phyloP scores from a whole-genome alignment of 192 early-diverging fungal genomes.

The Diversispora eburnea region DNA sequence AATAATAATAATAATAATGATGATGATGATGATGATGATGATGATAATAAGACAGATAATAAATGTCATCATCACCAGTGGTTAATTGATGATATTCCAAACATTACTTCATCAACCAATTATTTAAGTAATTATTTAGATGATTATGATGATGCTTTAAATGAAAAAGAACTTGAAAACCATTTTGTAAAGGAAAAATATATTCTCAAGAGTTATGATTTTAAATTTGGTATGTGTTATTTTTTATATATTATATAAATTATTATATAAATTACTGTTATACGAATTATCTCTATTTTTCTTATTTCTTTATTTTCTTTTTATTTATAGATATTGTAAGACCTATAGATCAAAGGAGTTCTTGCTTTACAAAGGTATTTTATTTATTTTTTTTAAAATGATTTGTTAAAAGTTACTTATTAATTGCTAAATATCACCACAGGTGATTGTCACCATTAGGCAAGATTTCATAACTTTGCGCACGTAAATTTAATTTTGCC shows the following conservation, averaged over 20 bases:
- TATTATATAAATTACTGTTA: slow-evolving; percentile 17
- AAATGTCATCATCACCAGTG: neutral
- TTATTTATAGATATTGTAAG: slow-evolving; percentile 59
- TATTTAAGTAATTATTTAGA: neutral
- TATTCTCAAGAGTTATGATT: slow-evolving; percentile 45
- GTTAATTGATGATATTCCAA: no score
- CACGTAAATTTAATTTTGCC: no score
- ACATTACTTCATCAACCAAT: no score
- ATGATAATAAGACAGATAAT: neutral
- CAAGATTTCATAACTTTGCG: no score
- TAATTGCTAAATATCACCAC: no score
- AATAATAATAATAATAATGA: slow-evolving; percentile 1
- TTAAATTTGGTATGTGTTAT: slow-evolving; percentile 43
- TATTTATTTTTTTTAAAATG: neutral
- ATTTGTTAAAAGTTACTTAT: slow-evolving; percentile 9
- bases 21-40: neutral
- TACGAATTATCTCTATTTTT: slow-evolving; percentile 7
- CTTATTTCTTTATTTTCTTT: neutral
- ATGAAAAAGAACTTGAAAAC: slow-evolving; percentile 25
- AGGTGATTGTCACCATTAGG: no score
- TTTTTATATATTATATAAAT: neutral
- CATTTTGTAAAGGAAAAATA: slow-evolving; percentile 40
- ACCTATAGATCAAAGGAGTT: slow-evolving; percentile 51
- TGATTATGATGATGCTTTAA: slow-evolving; percentile 31
- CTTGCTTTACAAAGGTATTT: slow-evolving; percentile 69